Evolutionary conservation across 2,329 filamentous ascomycete genomes (phyloP).

Genomic region (Cladophialophora bantiana): DNA sequence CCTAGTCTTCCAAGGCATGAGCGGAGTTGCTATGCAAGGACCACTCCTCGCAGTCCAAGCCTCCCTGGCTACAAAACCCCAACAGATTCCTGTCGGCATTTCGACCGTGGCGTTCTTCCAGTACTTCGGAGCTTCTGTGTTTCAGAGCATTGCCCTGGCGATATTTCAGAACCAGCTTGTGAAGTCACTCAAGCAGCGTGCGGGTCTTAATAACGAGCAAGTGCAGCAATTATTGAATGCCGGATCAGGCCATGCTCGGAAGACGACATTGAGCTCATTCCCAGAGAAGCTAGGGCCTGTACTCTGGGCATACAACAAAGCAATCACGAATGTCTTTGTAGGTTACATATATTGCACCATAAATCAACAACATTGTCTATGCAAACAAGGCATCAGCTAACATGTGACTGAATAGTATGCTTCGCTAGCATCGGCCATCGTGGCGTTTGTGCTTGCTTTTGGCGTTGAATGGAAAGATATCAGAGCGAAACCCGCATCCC

Average conservation of each 20-base stretch:
- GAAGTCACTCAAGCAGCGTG: constrained; percentile 50
- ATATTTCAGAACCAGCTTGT: constrained; percentile 48
- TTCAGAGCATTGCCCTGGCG: constrained; percentile 49
- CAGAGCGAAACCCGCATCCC: constrained; percentile 25
- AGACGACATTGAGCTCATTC: constrained; percentile 17
- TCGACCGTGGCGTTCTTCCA: constrained; percentile 49
- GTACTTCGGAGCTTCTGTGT: constrained; percentile 49
- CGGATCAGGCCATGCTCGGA: constrained; percentile 72
- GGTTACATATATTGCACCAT: neutral
- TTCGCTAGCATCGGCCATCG: constrained; percentile 44
- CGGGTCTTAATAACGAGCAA: constrained; percentile 53
- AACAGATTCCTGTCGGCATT: constrained; percentile 47
- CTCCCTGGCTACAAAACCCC: constrained; percentile 39
- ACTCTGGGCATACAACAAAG: constrained; percentile 46
- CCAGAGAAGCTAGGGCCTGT: constrained; percentile 71
- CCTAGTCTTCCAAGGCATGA: constrained; percentile 48
- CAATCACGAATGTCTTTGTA: constrained; percentile 46
- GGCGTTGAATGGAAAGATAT: constrained; percentile 50
- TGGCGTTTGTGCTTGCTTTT: constrained; percentile 45
- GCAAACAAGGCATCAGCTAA: neutral
- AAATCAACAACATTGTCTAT: neutral
- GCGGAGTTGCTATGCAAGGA: constrained; percentile 49
- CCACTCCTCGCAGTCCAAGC: constrained; percentile 48
- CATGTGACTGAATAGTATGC: constrained; percentile 40
- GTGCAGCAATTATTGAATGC: constrained; percentile 66